A percentile compares a stretch with the other conserved stretches of the same genome.
Evolutionary conservation across 2,329 filamentous ascomycete species (phyloP).

Genomic region (Ophioceras dolichostomum): DNA sequence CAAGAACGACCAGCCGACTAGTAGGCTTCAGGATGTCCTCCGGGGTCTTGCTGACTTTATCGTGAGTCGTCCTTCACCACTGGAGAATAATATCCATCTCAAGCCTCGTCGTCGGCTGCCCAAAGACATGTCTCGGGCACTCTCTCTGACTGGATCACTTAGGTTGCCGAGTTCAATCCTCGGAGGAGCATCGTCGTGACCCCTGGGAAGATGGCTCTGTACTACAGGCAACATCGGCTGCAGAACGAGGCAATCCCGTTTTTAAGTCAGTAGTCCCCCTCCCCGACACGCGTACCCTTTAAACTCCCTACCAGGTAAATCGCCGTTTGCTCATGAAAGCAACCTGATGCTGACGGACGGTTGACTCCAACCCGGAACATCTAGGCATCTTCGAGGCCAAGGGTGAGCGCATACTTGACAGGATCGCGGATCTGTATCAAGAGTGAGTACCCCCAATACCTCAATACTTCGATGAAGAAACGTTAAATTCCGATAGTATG

Average conservation of each 20-base stretch:
- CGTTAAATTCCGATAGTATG: too few species aligned
- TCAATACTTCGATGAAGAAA: too few species aligned
- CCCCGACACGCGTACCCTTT: too few species aligned
- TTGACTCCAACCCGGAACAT: too few species aligned
- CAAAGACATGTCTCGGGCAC: too few species aligned
- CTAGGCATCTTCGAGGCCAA: too few species aligned
- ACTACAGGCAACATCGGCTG: slow-evolving; percentile 57
- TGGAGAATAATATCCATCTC: neutral
- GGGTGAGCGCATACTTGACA: too few species aligned
- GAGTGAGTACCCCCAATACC: slow-evolving; percentile 8
- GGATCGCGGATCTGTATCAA: slow-evolving; percentile 45
- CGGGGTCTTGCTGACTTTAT: slow-evolving; percentile 63
- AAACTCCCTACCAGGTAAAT: too few species aligned
- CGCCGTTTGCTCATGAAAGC: too few species aligned
- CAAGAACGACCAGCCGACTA: slow-evolving; percentile 51
- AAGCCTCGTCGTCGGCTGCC: too few species aligned
- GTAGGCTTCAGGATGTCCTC: slow-evolving; percentile 57
- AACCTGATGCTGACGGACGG: too few species aligned
- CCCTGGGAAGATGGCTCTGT: slow-evolving; percentile 61
- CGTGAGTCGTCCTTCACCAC: slow-evolving; percentile 31
- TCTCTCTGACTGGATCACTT: slow-evolving; percentile 5
- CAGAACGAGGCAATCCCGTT: slow-evolving; percentile 7
- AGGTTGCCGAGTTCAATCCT: slow-evolving; percentile 60
- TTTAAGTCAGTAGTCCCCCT: slow-evolving; percentile 15
- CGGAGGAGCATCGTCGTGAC: slow-evolving; percentile 59